phyloP scores from a whole-genome alignment of 495 filamentous ascomycete species.

The Penicillium canescens region DNA sequence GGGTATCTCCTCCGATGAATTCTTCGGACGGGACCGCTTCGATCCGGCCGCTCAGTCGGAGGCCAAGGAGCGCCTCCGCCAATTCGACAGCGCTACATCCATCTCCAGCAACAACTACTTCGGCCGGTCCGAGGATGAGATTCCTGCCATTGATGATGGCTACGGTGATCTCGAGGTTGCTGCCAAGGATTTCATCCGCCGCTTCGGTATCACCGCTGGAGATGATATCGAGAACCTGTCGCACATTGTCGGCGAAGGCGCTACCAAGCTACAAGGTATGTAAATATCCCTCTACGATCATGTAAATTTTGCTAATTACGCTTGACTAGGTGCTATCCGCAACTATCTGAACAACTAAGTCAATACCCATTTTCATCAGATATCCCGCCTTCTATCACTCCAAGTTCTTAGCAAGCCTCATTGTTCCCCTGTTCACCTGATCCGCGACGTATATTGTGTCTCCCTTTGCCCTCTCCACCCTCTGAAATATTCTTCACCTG shows the following conservation, averaged over 20 bases:
- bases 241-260: slow-evolving; percentile 79
- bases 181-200: slow-evolving; percentile 90
- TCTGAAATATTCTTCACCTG: slow-evolving; percentile 9
- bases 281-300: background rate
- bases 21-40: slow-evolving; percentile 88
- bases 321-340: slow-evolving; percentile 63
- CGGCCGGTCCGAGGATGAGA: slow-evolving; percentile 78
- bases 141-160: slow-evolving; percentile 56
- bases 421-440: slow-evolving; percentile 8
- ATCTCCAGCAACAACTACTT: slow-evolving; percentile 98
- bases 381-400: slow-evolving; percentile 17
- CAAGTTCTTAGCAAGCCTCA: slow-evolving; percentile 28
- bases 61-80: slow-evolving; percentile 80
- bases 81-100: slow-evolving; percentile 87
- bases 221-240: slow-evolving; percentile 93
- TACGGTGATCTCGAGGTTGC: slow-evolving; percentile 90
- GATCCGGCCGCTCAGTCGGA: slow-evolving; percentile 79
- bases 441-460: slow-evolving; percentile 22
- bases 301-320: slow-evolving; percentile 10
- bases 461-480: background rate
- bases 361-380: slow-evolving; percentile 4
- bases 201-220: slow-evolving; percentile 91
- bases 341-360: slow-evolving; percentile 74
- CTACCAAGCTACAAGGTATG: slow-evolving; percentile 74
- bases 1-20: slow-evolving; percentile 96